Percentiles rank a stretch among this genome's conserved stretches.
These are phyloP conservation scores for Fusarium newnesense DNA, from an alignment of 2,329 filamentous ascomycete genomes.

Conservation along the genomic window DNA sequence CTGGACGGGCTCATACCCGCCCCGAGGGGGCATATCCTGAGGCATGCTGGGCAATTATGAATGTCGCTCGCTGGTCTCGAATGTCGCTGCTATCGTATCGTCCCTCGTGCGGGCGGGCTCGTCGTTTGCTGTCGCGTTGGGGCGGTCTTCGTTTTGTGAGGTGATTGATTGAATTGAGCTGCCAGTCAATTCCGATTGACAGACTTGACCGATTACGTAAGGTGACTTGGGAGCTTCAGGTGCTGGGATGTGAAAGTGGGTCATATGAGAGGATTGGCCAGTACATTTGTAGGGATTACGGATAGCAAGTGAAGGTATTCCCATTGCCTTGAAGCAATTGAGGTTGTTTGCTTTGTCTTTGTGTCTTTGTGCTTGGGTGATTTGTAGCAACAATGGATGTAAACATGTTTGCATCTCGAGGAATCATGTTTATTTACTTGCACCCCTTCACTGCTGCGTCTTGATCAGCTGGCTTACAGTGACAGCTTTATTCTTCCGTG, in stretches of 20 bases:
- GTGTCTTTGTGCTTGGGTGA: neutral
- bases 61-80: constrained; percentile 16
- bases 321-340: neutral
- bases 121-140: constrained; percentile 5
- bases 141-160: constrained; percentile 33
- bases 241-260: neutral
- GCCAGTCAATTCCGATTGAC: constrained; percentile 27
- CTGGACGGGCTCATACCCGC: constrained; percentile 96
- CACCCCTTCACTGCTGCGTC: neutral
- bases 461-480: constrained; percentile 5
- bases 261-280: constrained; percentile 27
- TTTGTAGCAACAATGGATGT: neutral
- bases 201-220: constrained; percentile 41
- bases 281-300: constrained; percentile 28
- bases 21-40: constrained; percentile 95
- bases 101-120: constrained; percentile 33
- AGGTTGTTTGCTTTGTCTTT: neutral
- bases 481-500: neutral
- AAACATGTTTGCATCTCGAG: neutral
- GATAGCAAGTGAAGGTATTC: constrained; percentile 33
- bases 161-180: constrained; percentile 42
- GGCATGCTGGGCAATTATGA: constrained; percentile 72
- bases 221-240: constrained; percentile 1
- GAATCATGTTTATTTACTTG: neutral
- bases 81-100: constrained; percentile 3